These are phyloP conservation scores for Dentipellis fragilis DNA, from an alignment of 768 basidiomycete genomes.

Conservation along the genomic window DNA sequence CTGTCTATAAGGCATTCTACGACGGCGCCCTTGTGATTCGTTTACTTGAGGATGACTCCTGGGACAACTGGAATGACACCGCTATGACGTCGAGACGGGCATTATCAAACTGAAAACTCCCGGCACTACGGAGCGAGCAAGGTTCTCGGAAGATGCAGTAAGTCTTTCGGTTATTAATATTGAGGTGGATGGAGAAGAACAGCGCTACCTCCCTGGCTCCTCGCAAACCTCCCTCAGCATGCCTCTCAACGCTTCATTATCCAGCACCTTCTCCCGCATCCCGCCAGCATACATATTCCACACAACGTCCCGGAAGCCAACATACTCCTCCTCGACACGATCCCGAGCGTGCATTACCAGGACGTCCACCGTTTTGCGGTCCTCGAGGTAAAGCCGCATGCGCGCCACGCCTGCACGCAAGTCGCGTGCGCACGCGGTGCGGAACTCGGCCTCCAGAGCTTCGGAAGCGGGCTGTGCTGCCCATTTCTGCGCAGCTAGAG, in stretches of 20 bases:
- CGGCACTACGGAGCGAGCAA: too few species aligned
- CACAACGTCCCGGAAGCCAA: slow-evolving; percentile 57
- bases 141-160: too few species aligned
- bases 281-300: slow-evolving; percentile 35
- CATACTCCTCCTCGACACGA: slow-evolving; percentile 66
- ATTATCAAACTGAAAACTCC: too few species aligned
- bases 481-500: slow-evolving; percentile 33
- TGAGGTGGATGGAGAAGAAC: too few species aligned
- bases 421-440: slow-evolving; percentile 42
- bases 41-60: too few species aligned
- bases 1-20: too few species aligned
- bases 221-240: slow-evolving; percentile 11
- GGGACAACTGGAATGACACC: too few species aligned
- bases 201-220: too few species aligned
- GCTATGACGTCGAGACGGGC: too few species aligned
- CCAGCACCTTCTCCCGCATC: slow-evolving; percentile 24
- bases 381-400: slow-evolving; percentile 71
- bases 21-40: too few species aligned
- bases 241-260: slow-evolving; percentile 23
- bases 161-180: too few species aligned
- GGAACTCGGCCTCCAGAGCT: slow-evolving; percentile 44
- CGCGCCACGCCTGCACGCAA: slow-evolving; percentile 44
- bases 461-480: slow-evolving; percentile 38
- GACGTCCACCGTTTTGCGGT: slow-evolving; percentile 68
- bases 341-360: slow-evolving; percentile 71